A percentile compares a stretch with the other conserved stretches of the same genome.
Conservation (phyloP, 139 green algal species). For the Closterium sp. region DNA sequence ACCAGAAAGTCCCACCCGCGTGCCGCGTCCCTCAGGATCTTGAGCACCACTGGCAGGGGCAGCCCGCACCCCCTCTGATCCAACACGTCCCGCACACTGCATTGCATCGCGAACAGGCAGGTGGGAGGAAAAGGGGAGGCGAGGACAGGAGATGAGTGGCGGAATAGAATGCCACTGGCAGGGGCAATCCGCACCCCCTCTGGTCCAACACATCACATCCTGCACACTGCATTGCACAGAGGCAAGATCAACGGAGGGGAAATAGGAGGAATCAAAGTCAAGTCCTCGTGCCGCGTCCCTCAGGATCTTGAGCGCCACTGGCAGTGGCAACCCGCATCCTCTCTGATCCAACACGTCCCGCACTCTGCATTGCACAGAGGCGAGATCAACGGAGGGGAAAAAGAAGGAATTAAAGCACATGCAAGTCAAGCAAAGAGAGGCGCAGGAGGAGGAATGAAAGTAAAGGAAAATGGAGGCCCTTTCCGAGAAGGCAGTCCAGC, state of each 20-base stretch:
- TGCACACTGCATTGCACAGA: constrained; percentile 39
- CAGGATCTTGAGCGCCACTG: constrained; percentile 13
- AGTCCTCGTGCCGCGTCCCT: constrained; percentile 87
- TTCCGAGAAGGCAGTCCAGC: too few relatives aligned
- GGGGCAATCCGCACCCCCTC: constrained; percentile 6
- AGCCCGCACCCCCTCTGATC: constrained; percentile 13
- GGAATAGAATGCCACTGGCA: not conserved
- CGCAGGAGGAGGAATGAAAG: not conserved
- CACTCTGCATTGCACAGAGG: too few relatives aligned
- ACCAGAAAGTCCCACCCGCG: constrained; percentile 97
- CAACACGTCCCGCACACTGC: constrained; percentile 43
- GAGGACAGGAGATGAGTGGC: too few relatives aligned
- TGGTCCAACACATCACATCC: constrained; percentile 22
- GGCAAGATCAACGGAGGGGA: too few relatives aligned
- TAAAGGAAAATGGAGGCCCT: not conserved
- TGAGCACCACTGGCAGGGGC: not conserved
- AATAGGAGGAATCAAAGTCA: too few relatives aligned
- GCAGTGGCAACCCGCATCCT: constrained; percentile 9
- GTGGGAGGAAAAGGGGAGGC: not conserved
- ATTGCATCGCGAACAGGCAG: not conserved
- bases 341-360: constrained; percentile 20
- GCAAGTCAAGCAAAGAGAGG: not conserved
- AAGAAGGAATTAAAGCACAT: too few relatives aligned
- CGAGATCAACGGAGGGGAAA: too few relatives aligned
- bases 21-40: constrained; percentile 65